These are phyloP conservation scores for Inga laurina DNA, from an alignment of 306 rosid species.

Conservation along the genomic window DNA sequence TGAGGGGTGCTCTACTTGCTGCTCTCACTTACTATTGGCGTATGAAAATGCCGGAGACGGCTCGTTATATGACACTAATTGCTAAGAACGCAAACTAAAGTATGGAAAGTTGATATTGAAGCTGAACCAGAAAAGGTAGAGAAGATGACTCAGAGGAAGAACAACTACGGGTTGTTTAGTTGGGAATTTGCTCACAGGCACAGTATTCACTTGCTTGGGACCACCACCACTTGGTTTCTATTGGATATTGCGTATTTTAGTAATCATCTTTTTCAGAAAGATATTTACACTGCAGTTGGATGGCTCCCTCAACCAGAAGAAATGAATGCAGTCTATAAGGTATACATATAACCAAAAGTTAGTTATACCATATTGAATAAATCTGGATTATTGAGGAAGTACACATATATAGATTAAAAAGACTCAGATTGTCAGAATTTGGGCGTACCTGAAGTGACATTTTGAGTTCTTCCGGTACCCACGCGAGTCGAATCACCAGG, in stretches of 20 bases:
- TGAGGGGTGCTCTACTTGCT: conserved; percentile 8
- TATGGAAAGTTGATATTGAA: conserved; percentile 41
- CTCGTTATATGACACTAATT: conserved; percentile 56
- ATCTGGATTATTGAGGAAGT: too few relatives aligned
- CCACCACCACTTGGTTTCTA: background rate
- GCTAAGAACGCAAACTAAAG: conserved; percentile 50
- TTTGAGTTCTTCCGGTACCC: too few relatives aligned
- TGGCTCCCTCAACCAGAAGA: conserved; percentile 8
- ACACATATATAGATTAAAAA: too few relatives aligned
- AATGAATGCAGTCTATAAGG: conserved; percentile 56
- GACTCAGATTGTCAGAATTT: too few relatives aligned
- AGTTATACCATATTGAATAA: too few relatives aligned
- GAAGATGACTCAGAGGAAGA: background rate
- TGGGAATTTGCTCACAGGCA: conserved; percentile 43
- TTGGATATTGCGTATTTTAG: background rate
- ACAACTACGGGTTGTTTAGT: conserved; percentile 47
- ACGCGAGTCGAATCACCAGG: too few relatives aligned
- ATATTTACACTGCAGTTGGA: background rate
- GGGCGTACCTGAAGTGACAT: too few relatives aligned
- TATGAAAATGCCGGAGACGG: conserved; percentile 61
- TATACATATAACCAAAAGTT: background rate
- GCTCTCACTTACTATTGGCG: conserved; percentile 59
- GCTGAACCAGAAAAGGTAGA: conserved; percentile 37
- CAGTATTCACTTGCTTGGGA: background rate
- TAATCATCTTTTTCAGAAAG: background rate